These are phyloP conservation scores for Bassia scoparia DNA, from an alignment of 148 eudicot genomes.

Conservation along the genomic window DNA sequence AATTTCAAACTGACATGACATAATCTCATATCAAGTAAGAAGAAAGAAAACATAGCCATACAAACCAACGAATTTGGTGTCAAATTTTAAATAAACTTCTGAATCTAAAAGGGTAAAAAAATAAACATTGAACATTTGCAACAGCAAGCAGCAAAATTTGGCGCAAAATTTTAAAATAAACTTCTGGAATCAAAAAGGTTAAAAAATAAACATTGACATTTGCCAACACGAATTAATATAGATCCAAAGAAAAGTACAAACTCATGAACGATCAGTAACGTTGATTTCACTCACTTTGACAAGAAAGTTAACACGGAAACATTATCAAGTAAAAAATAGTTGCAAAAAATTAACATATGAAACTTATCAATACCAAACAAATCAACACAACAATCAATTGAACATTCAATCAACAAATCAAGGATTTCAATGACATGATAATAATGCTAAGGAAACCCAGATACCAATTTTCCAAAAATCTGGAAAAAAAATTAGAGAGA, in stretches of 20 bases:
- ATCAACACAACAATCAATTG: constrained; percentile 8
- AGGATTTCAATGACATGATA: not conserved
- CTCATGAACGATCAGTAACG: too few species aligned
- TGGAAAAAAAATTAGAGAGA: not conserved
- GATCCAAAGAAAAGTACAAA: not conserved
- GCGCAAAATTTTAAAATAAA: too few species aligned
- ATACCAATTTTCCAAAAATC: constrained; percentile 1
- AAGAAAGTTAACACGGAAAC: not conserved
- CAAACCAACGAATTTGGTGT: too few species aligned
- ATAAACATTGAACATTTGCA: not conserved
- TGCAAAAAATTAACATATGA: not conserved
- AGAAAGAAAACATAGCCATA: too few species aligned
- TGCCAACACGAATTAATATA: not conserved
- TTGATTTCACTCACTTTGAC: not conserved
- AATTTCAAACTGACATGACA: too few species aligned
- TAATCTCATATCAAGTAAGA: too few species aligned
- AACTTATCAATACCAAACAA: not conserved
- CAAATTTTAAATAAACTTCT: not conserved
- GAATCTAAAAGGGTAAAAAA: not conserved
- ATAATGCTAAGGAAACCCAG: not conserved
- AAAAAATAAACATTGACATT: too few species aligned
- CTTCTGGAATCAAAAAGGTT: too few species aligned
- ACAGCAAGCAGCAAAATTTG: too few species aligned
- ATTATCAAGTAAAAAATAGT: not conserved
- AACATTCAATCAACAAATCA: not conserved